Evolutionary conservation across 768 basidiomycete genomes (phyloP), one percentile per base, ranked within the genome.

Genomic region (Hypholoma sublateritium): DNA sequence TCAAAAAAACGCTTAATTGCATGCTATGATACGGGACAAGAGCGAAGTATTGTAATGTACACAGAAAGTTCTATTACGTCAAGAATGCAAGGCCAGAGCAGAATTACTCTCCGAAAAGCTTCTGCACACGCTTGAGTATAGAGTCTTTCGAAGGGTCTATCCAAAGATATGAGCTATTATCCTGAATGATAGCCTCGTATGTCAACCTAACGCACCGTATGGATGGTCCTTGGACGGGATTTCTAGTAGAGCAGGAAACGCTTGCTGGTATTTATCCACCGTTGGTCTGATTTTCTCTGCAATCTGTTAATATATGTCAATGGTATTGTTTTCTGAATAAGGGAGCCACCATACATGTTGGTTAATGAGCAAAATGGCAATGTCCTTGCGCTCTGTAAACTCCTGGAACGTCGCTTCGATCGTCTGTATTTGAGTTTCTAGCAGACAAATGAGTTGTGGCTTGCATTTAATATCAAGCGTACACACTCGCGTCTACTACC

Each of bases 211-310:
- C 83, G 57, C 53, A 96, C 96, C 95, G 65, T 98, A 98, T 35
- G 96, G 96, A 72, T 97, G 95, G 68, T 98, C 96, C 72, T 98
- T 98, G 54, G 93, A 95, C 22, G 97, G 97, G 59, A 99, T 98
- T 74, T 99, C 97, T 14, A 99, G 84, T 39, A 99, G 75, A 0
- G 97, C 94, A 19, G 97, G 97, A 77, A 99, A 99, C 0, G 96
- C 87, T 71, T 95, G 91, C 62, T 93, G 87, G 72, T 99, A 99
- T 65, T 87, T 87, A 74, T 99, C 97, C 12, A 99, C 93, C 1
- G 91, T 86, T 0, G 93, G 93, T 36, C 97, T 80, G 60, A 99
- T 99, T 80, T 91, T 93, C 79, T 98, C 97, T 58, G 97, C 97
- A 65, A 98, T 80, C 97, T 98, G 69, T 8, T 62, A 50, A 17